These are phyloP conservation scores for Ormosia semicastrata DNA, from an alignment of 306 rosid genomes.

Conservation along the genomic window DNA sequence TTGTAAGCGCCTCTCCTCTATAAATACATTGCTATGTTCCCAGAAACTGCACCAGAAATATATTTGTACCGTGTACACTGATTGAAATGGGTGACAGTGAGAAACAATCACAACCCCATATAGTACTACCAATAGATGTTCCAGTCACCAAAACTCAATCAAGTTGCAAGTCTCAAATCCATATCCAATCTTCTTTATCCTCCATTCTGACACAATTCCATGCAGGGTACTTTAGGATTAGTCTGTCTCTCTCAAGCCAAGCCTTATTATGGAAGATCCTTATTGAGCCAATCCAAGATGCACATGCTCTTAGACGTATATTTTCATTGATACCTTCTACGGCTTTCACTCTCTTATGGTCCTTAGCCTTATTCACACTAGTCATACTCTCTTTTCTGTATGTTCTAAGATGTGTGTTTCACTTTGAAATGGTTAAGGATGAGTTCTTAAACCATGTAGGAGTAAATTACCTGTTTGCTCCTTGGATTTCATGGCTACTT, in stretches of 20 bases:
- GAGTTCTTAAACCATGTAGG: conserved; percentile 50
- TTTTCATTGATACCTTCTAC: conserved; percentile 41
- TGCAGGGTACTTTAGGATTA: conserved; percentile 66
- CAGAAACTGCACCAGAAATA: neutral
- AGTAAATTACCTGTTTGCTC: conserved; percentile 53
- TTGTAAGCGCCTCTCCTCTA: conserved; percentile 9
- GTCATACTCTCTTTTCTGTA: conserved; percentile 42
- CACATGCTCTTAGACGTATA: conserved; percentile 27
- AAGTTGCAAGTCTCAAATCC: conserved; percentile 5
- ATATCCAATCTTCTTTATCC: conserved; percentile 10
- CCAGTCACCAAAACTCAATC: neutral
- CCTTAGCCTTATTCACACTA: conserved; percentile 36
- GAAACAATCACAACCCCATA: conserved; percentile 16
- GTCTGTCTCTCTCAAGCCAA: conserved; percentile 50
- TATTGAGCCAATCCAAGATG: conserved; percentile 36
- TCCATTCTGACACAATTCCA: conserved; percentile 36
- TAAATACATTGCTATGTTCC: conserved; percentile 12
- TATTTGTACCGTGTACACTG: neutral
- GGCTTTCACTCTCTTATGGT: conserved; percentile 42
- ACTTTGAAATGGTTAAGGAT: conserved; percentile 39
- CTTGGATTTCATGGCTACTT: conserved; percentile 57
- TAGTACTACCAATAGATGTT: conserved; percentile 11
- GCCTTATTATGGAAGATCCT: conserved; percentile 52
- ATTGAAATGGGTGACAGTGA: conserved; percentile 16
- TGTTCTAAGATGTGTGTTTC: conserved; percentile 44